Base-by-base conservation (phyloP, 768 basidiomycete species). In the Suillus decipiens region DNA sequence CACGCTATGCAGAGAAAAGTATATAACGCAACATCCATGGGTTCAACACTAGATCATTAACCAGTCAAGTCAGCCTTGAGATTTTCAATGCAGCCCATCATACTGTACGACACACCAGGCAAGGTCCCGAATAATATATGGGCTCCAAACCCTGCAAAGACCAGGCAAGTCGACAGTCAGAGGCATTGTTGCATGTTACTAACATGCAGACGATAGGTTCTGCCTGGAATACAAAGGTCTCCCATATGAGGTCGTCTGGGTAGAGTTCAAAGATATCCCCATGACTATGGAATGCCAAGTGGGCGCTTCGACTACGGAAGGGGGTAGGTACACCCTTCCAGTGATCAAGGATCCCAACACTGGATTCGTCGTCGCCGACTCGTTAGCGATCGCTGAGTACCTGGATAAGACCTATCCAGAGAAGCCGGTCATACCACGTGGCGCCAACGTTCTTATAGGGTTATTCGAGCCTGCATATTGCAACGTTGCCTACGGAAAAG, bases 241-340 rank as follows among this genome's bases (percentile, higher is more conserved):
- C 31, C 68, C 78, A 1, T 80, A 81, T 72, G 77, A 74, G 66
- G 84, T 83, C 11, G 75, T 79, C 53, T 84, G 80, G 79, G 70
- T 86, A 57, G 83, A 85, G 62, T 82, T 80, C 64, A 79, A 78
- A 15, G 81, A 85, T 61, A 79, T 86, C 61, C 77, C 75, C 37
- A 31, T 62, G 0, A 61, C 76, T n/a, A 73, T 72, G 62, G 75
- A 76, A 65, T 70, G 78, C 58, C 60, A 28, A 50, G 15, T 81
- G 33, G 79, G 79, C 78, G 66, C 55, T 28, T 57, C 55, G 24
- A 24, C 55, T 28, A 57, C 55, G 10, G 55, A 39, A 10, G 55
- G 55, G 14, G 55, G 17, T 24, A 57, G 37, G 17, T 62, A 64
- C 51, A 64, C 63, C 51, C 24, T 64, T n/a, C 63, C 63, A 1